Evolutionary conservation across 2,329 filamentous ascomycete species (phyloP).

Genomic region (Colletotrichum paranaense): DNA sequence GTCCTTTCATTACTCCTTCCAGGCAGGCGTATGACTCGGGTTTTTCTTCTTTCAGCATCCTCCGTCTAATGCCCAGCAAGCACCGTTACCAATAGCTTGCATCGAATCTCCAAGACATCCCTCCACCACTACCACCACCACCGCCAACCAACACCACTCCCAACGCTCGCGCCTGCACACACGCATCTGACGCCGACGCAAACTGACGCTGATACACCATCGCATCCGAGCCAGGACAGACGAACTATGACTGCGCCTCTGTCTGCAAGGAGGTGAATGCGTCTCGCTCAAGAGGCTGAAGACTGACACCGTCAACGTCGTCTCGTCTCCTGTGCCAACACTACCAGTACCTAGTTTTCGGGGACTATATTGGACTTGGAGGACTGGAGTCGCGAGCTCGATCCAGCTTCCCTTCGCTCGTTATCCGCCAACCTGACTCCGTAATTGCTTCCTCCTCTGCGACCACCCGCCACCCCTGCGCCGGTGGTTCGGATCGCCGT

Average conservation of each 20-base stretch:
- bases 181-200: not conserved
- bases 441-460: conserved; percentile 26
- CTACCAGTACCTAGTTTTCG: not conserved
- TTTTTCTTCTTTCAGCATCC: not conserved
- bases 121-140: not conserved
- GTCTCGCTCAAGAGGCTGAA: conserved; percentile 30
- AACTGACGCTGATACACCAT: not conserved
- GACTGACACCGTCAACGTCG: conserved; percentile 23
- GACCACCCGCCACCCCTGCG: conserved; percentile 31
- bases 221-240: not conserved
- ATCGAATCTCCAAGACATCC: not conserved
- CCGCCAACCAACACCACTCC: not conserved
- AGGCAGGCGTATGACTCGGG: not conserved
- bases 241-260: conserved; percentile 29
- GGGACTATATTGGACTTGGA: not conserved
- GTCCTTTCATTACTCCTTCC: not conserved
- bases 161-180: not conserved
- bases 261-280: conserved; percentile 35
- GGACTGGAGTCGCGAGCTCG: conserved; percentile 2
- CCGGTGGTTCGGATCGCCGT: not conserved
- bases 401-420: conserved; percentile 27
- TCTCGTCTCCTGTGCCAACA: not conserved
- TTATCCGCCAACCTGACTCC: not conserved
- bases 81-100: conserved; percentile 5
- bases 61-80: not conserved